Conservation (phyloP, 164 flowering plant genomes). For the Annona squamosa region DNA sequence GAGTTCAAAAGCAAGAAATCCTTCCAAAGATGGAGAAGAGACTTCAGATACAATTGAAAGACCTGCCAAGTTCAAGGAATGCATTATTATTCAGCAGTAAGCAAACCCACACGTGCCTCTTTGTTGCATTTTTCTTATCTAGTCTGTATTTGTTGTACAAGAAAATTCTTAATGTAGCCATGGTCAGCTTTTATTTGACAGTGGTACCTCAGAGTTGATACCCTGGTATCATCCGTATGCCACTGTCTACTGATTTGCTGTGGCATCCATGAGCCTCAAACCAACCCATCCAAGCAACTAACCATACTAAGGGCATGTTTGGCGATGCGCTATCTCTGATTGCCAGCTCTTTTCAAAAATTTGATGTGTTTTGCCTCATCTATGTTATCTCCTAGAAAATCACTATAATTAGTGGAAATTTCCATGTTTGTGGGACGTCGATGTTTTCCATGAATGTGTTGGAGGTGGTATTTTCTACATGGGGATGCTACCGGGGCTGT, state of each 20-base stretch:
- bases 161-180: no score
- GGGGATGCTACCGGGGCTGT: no score
- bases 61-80: slow-evolving; percentile 13
- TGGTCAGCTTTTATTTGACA: no score
- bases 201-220: no score
- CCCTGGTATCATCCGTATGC: background rate
- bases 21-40: slow-evolving; percentile 26
- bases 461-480: no score
- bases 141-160: background rate
- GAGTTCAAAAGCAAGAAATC: slow-evolving; percentile 8
- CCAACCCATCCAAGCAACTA: background rate
- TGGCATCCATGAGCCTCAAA: background rate
- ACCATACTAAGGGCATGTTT: background rate
- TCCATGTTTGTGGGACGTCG: background rate
- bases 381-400: background rate
- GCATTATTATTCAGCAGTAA: slow-evolving; percentile 5
- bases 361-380: no score
- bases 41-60: slow-evolving; percentile 15
- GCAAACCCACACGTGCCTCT: background rate
- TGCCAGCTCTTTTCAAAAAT: no score
- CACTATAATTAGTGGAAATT: background rate
- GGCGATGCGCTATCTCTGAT: no score
- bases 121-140: background rate
- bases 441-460: background rate
- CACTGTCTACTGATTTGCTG: background rate